phyloP scores from a whole-genome alignment of 345 rosid species.

The Stellera chamaejasme region DNA sequence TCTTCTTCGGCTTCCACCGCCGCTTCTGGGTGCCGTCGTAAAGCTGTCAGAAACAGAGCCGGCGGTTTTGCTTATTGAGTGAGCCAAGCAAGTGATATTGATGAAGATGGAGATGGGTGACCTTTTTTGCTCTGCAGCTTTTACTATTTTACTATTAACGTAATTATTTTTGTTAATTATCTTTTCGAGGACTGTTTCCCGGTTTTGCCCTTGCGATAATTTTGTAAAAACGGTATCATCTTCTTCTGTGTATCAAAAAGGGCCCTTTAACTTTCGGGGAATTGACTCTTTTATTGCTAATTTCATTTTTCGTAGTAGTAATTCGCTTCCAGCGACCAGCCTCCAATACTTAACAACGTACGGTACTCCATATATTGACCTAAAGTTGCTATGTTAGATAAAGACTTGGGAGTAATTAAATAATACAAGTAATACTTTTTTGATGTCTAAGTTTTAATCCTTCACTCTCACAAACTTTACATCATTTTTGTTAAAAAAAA shows the following conservation, averaged over 20 bases:
- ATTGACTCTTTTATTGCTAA: neutral
- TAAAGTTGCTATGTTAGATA: too few species aligned
- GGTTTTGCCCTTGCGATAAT: constrained; percentile 22
- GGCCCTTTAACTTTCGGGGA: constrained; percentile 11
- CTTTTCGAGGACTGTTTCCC: constrained; percentile 4
- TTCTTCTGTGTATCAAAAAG: constrained; percentile 23
- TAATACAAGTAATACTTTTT: neutral
- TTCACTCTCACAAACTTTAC: too few species aligned
- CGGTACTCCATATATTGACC: too few species aligned
- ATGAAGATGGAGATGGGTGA: neutral
- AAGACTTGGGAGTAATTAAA: neutral
- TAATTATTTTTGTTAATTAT: constrained; percentile 1
- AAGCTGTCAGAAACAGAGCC: constrained; percentile 36
- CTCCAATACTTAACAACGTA: too few species aligned
- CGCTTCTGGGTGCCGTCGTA: constrained; percentile 32
- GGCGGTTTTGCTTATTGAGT: constrained; percentile 56
- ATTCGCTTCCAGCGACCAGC: neutral
- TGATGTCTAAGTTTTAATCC: too few species aligned
- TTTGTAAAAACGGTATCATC: constrained; percentile 20
- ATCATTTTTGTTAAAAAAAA: too few species aligned
- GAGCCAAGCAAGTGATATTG: neutral
- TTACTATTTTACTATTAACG: neutral
- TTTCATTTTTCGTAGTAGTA: neutral
- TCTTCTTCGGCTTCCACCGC: constrained; percentile 27
- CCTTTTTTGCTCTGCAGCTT: neutral